Conservation (phyloP, 169 alveolate genomes). For the Plasmodium reichenowi region DNA sequence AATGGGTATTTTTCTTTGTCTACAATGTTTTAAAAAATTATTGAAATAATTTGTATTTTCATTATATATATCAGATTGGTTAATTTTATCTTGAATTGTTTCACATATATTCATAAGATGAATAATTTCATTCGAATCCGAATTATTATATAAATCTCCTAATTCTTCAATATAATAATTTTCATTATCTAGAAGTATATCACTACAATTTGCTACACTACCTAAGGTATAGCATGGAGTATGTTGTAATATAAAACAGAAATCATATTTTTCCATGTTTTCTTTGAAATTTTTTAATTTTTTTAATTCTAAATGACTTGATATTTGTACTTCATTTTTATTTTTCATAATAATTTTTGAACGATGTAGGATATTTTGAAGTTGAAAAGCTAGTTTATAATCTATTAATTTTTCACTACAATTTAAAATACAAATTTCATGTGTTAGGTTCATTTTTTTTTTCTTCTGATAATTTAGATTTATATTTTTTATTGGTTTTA, state of each 20-base stretch:
- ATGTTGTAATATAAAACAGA: constrained; percentile 79
- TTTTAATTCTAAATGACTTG: constrained; percentile 9
- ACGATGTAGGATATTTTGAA: constrained; percentile 47
- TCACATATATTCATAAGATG: constrained; percentile 20
- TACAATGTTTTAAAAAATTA: constrained; percentile 6
- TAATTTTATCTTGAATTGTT: constrained; percentile 16
- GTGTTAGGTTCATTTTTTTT: constrained; percentile 1
- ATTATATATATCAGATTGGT: constrained; percentile 28
- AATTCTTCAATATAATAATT: constrained; percentile 60
- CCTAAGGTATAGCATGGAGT: constrained; percentile 83
- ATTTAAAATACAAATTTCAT: constrained; percentile 60
- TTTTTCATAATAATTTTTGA: constrained; percentile 53
- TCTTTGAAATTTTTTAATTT: constrained; percentile 48
- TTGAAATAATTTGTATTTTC: constrained; percentile 39
- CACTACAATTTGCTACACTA: constrained; percentile 69
- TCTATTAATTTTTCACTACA: constrained; percentile 60
- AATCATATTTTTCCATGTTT: constrained; percentile 74
- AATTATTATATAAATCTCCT: constrained; percentile 31
- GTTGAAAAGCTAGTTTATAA: constrained; percentile 49
- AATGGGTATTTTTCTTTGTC: constrained; percentile 39
- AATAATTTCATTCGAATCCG: constrained; percentile 5
- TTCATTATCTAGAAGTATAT: constrained; percentile 33
- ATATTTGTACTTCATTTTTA: constrained; percentile 7
- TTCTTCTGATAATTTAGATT: not conserved
- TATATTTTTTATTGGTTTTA: too few species aligned